These are phyloP conservation scores for Pyrenochaeta sp. DNA, from an alignment of 2,329 filamentous ascomycete species.

Conservation along the genomic window DNA sequence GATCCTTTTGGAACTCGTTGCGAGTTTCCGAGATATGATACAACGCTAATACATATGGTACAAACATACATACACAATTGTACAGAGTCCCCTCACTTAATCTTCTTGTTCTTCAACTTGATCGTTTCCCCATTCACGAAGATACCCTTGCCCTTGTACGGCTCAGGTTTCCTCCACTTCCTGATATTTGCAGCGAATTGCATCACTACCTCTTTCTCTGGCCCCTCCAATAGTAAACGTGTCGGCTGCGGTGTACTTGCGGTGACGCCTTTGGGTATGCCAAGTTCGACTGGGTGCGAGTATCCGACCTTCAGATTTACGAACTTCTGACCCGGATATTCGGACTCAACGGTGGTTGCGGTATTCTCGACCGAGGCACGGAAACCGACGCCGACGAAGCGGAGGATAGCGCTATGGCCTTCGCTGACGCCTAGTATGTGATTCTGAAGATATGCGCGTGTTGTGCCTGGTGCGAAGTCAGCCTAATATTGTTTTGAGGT, in stretches of 20 bases:
- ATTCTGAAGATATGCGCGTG: constrained; percentile 87
- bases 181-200: constrained; percentile 90
- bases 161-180: constrained; percentile 89
- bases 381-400: constrained; percentile 95
- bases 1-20: background rate
- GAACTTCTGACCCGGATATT: constrained; percentile 85
- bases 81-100: constrained; percentile 49
- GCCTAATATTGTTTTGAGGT: constrained; percentile 5
- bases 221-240: constrained; percentile 86
- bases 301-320: constrained; percentile 95
- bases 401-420: constrained; percentile 91
- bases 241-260: constrained; percentile 92
- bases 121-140: constrained; percentile 98
- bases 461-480: constrained; percentile 70
- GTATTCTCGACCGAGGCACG: constrained; percentile 84
- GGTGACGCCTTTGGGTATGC: constrained; percentile 81
- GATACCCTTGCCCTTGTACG: constrained; percentile 99
- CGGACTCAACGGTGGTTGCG: constrained; percentile 70
- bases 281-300: constrained; percentile 92
- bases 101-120: constrained; percentile 91
- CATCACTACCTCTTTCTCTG: constrained; percentile 86
- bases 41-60: constrained; percentile 31
- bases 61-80: constrained; percentile 21
- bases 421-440: constrained; percentile 94
- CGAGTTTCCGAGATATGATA: constrained; percentile 18